Percentiles rank a stretch among this genome's conserved stretches.
Evolutionary conservation across 495 filamentous ascomycete genomes (phyloP).

Genomic region (Penicillium desertorum): DNA sequence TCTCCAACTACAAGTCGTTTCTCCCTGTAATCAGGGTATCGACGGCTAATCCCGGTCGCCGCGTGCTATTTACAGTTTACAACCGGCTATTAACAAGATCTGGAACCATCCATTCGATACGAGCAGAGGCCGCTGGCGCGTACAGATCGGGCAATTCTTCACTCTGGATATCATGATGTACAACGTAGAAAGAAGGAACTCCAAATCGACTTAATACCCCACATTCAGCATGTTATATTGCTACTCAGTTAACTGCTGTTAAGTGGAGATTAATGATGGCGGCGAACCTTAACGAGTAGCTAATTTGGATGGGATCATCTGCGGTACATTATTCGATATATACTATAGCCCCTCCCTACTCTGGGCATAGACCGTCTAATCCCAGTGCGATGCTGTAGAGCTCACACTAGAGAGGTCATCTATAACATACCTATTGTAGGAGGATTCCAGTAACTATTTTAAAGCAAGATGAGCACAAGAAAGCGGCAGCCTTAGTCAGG

Average conservation of each 20-base stretch:
- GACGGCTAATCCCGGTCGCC: slow-evolving; percentile 14
- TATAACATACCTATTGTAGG: not conserved
- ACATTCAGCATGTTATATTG: not conserved
- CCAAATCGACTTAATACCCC: not conserved
- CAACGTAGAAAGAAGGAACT: not conserved
- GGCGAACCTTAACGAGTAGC: not conserved
- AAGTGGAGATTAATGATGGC: not conserved
- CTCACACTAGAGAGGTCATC: too few relatives aligned
- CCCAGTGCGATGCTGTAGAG: not conserved
- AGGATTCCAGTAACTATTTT: not conserved
- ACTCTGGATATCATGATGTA: not conserved
- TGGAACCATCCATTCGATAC: not conserved
- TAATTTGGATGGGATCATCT: not conserved
- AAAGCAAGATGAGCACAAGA: not conserved
- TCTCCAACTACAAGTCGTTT: not conserved
- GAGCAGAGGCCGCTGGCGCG: not conserved
- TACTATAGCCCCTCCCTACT: not conserved
- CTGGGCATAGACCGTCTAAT: not conserved
- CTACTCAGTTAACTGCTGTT: not conserved
- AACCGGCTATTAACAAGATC: slow-evolving; percentile 3
- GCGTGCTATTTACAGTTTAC: slow-evolving; percentile 10
- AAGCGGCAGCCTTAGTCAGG: not conserved
- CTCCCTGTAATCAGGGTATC: slow-evolving; percentile 9
- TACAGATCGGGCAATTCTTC: not conserved
- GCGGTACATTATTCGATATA: not conserved